Evolutionary conservation across 345 rosid species (phyloP), one percentile per base, ranked within the genome.

Genomic region (Abelmoschus esculentus): DNA sequence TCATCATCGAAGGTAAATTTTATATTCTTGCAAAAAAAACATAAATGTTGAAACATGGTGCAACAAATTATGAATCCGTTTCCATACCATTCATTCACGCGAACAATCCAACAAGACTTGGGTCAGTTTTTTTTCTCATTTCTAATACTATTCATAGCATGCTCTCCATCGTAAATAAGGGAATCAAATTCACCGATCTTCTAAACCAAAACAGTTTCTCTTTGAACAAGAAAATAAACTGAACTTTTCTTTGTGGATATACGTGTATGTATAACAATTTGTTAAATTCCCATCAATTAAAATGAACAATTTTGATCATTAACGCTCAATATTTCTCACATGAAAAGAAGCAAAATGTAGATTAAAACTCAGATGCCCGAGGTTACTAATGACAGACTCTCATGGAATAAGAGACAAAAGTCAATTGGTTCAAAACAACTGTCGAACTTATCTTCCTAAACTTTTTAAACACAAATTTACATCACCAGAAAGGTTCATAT

Each of bases 401-500:
- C 57, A 31, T 42, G 44, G 53, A 26, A 34, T 54, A 66, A 59
- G 70, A 19, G 52, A 46, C 47, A n/a, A n/a, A 18, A 31, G 57
- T 13, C 13, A 12, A 50, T 64, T 13, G 52, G 40, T 54, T 12
- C 12, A 40, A 44, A 17, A 17, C 31, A 57, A 62, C 61, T 52
- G 38, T 67, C 38, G 64, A 64, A 69, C 65, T 55, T 18, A 58
- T 13, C 40, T 52, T 11, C 38, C 10, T 42, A 31, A 52, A 15
- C n/a, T 7, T 64, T 28, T 67, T 50, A 67, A 66, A 50, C 18
- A 14, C 14, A 74, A 52, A n/a, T 5, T 61, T 22, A 26, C 52
- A 76, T 50, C 12, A 57, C 4, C 72, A 71, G 71, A 46, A 54
- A 38, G 65, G 71, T 26, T 74, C 76, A 73, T 71, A 60, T 63